Evolutionary conservation across 2,329 filamentous ascomycete species (phyloP), one percentile per base, ranked within the genome.

Genomic region (Lasiodiplodia citricola): DNA sequence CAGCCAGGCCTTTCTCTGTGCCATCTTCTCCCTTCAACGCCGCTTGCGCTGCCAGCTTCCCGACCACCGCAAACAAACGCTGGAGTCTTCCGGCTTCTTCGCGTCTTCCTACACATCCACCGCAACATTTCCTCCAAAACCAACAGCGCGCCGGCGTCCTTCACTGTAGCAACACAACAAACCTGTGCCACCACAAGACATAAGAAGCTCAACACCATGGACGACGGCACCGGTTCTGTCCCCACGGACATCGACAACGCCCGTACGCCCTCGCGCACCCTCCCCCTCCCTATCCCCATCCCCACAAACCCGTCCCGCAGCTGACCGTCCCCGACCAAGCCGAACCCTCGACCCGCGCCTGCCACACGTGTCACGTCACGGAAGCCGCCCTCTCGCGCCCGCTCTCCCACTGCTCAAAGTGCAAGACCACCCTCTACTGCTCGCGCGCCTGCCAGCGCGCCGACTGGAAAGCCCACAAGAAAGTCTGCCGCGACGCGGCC

Each of bases 391-490:
- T 55, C 52, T 4, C 28, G 1, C 28, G 28, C 28, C 14, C 25
- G 3, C 52, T 55, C 28, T n/a, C 16, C 14, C 18, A 35, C 38
- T 82, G 80, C 71, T 75, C 73, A 21, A 78, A 78, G 67, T 82
- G 80, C 70, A 78, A 81, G 68, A 80, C 75, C 65, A 75, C 78
- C 16, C 66, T 70, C 7, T 82, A 82, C 72, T 82, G 80, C 72
- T 77, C 74, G 8, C 78, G 80, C 25, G 78, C 81, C 37, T 82
- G 80, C 73, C 79, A 80, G 68, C 81, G 81, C 70, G 76, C 77
- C 25, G 72, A 77, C 44, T 74, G 76, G 70, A 81, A 81, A 68
- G 70, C 74, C 52, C 80, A 82, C 72, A 82, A 82, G 74, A 81
- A 80, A 69, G 74, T 76, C 41, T 82, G 80, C 70, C 76, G 79